Conservation (phyloP, 192 early-diverging fungal species). For the Piromyces sp. region DNA sequence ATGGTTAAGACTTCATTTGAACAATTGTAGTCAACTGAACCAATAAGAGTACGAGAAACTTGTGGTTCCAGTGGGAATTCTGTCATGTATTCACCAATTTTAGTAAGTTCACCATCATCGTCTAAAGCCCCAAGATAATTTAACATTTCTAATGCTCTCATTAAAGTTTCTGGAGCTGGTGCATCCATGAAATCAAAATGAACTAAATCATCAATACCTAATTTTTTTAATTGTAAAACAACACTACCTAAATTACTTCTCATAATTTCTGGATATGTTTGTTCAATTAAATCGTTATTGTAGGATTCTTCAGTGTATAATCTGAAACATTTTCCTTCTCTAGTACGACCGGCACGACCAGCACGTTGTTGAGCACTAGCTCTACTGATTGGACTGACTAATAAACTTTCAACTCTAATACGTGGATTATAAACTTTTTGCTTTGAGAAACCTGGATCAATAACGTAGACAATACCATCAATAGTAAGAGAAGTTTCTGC, state of each 20-base stretch:
- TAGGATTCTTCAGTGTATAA: slow-evolving; percentile 98
- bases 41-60: slow-evolving; percentile 79
- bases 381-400: slow-evolving; percentile 86
- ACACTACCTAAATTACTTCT: slow-evolving; percentile 89
- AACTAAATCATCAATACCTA: slow-evolving; percentile 91
- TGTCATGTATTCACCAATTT: slow-evolving; percentile 66
- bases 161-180: slow-evolving; percentile 92
- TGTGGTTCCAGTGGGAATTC: slow-evolving; percentile 97
- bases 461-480: slow-evolving; percentile 96
- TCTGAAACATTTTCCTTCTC: slow-evolving; percentile 93
- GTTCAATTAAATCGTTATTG: slow-evolving; percentile 79
- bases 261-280: slow-evolving; percentile 97
- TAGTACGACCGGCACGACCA: slow-evolving; percentile 95
- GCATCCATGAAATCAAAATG: slow-evolving; percentile 99
- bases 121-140: slow-evolving; percentile 90
- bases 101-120: slow-evolving; percentile 85
- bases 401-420: slow-evolving; percentile 83
- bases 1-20: slow-evolving; percentile 90
- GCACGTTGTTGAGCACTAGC: slow-evolving; percentile 92
- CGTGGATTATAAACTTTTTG: slow-evolving; percentile 98
- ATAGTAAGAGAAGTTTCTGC: slow-evolving; percentile 97
- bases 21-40: slow-evolving; percentile 64
- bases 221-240: slow-evolving; percentile 91
- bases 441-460: slow-evolving; percentile 96
- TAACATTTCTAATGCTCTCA: slow-evolving; percentile 92